These are phyloP conservation scores for Coemansia interrupta DNA, from an alignment of 192 early-diverging fungal genomes.

Conservation along the genomic window DNA sequence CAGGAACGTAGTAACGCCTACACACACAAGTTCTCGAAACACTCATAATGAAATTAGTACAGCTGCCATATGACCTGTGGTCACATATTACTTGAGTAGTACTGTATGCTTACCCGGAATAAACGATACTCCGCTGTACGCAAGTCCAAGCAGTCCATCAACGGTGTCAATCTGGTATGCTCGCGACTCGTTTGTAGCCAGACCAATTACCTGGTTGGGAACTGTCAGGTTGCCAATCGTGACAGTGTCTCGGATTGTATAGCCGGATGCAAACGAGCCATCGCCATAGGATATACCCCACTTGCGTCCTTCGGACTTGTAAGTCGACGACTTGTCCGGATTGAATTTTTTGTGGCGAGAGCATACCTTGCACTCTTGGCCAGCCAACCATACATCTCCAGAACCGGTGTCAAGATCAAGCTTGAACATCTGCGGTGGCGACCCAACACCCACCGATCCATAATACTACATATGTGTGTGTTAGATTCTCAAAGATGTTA, in stretches of 20 bases:
- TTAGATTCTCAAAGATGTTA: not conserved
- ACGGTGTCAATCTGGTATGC: conserved; percentile 58
- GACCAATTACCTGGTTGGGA: conserved; percentile 59
- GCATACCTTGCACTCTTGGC: conserved; percentile 50
- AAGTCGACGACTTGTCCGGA: conserved; percentile 54
- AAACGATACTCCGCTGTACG: conserved; percentile 55
- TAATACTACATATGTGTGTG: conserved; percentile 55
- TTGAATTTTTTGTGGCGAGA: conserved; percentile 50
- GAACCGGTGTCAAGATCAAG: conserved; percentile 73
- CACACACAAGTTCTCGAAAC: not conserved
- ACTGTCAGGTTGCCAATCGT: conserved; percentile 56
- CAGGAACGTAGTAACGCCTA: conserved; percentile 54
- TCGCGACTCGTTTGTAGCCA: conserved; percentile 58
- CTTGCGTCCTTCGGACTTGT: conserved; percentile 55
- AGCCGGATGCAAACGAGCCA: conserved; percentile 54
- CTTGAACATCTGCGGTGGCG: conserved; percentile 65
- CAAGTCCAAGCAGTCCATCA: conserved; percentile 68
- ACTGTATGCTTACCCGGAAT: conserved; percentile 39
- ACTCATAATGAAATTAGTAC: not conserved
- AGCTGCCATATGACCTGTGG: not conserved
- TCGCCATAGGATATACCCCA: conserved; percentile 66
- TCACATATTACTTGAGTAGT: not conserved
- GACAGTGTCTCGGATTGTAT: conserved; percentile 55
- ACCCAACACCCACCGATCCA: conserved; percentile 60
- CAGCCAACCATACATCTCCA: conserved; percentile 66